These are phyloP conservation scores for Geotrichum phurueaensis DNA, from an alignment of 1,139 yeast genomes.

Conservation along the genomic window DNA sequence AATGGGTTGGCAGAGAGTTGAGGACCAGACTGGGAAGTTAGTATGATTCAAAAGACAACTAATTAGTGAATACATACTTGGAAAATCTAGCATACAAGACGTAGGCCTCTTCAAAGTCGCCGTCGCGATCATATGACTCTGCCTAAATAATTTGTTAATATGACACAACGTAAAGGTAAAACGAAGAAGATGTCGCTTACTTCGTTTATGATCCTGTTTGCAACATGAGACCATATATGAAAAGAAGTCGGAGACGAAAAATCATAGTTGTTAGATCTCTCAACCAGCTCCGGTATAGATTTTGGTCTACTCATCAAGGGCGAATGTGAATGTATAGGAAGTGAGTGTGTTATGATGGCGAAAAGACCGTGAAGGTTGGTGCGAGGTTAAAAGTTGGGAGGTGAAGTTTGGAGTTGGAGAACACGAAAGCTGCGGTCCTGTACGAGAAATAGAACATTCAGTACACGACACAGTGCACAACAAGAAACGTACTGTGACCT, in stretches of 20 bases:
- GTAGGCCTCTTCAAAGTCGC: slow-evolving; percentile 43
- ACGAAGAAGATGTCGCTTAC: slow-evolving; percentile 5
- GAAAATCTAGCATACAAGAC: slow-evolving; percentile 46
- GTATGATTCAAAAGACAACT: background rate
- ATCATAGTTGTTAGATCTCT: slow-evolving; percentile 42
- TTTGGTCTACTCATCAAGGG: slow-evolving; percentile 19
- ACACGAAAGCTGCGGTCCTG: background rate
- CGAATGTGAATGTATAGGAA: background rate
- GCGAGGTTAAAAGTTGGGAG: background rate
- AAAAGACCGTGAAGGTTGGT: background rate
- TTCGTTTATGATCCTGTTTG: slow-evolving; percentile 35
- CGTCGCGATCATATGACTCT: slow-evolving; percentile 39
- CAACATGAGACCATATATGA: slow-evolving; percentile 43
- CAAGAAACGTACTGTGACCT: background rate
- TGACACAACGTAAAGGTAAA: background rate
- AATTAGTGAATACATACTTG: slow-evolving; percentile 30
- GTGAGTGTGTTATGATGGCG: background rate
- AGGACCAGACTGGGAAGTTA: slow-evolving; percentile 35
- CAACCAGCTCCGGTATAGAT: slow-evolving; percentile 34
- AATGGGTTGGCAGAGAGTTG: slow-evolving; percentile 42
- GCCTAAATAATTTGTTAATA: slow-evolving; percentile 36
- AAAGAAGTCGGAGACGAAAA: slow-evolving; percentile 41
- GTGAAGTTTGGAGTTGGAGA: background rate
- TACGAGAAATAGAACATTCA: too few species aligned
- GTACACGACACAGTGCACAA: background rate